Base-by-base conservation (phyloP, 352 stramenopile species). In the Phytophthora multivora region DNA sequence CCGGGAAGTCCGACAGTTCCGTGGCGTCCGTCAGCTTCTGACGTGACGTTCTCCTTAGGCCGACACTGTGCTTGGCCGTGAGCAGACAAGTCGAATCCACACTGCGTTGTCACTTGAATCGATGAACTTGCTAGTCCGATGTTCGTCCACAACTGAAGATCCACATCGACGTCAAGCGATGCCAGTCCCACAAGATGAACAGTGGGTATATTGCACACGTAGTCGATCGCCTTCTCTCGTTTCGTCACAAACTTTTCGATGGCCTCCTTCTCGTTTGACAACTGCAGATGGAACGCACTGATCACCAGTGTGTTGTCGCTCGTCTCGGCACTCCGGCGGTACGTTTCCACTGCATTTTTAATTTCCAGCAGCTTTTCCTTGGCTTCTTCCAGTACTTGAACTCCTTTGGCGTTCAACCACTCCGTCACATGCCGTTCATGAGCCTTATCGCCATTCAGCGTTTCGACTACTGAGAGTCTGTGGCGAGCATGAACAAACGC, bases 211-310 rank as follows among this genome's bases (percentile, higher is more conserved):
- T 2, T 23, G 21, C 4, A 23, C 21, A 23, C 21, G 21, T 2
- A 3, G 21, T 23, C n/a, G n/a, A n/a, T n/a, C n/a, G n/a, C 21
- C 21, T 23, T 23, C 4, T 23, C 21, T 3, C 4, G 2, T 23
- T 59, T 71, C 33, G 40, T 21, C 45, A 68, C n/a, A 11, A 64
- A 68, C 5, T 63, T 59, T 0, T 47, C 35, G 12, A 71, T 59
- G 3, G 3, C 5, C 10, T 46, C 30, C n/a, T 55, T 33, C 18
- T 68, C 36, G 0, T 57, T 16, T 0, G 63, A 71, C 13, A 71
- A 35, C 1, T 11, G 5, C n/a, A 71, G 9, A 5, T 57, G 23
- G 21, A 60, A 63, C 7, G 45, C 51, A 8, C 38, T 49, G 6
- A 71, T 50, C 2, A 66, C 12, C 31, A 71, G 6, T 40, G 15